Evolutionary conservation across 2,329 filamentous ascomycete genomes (phyloP), one percentile per base, ranked within the genome.

Genomic region (Pseudogymnoascus sp.): DNA sequence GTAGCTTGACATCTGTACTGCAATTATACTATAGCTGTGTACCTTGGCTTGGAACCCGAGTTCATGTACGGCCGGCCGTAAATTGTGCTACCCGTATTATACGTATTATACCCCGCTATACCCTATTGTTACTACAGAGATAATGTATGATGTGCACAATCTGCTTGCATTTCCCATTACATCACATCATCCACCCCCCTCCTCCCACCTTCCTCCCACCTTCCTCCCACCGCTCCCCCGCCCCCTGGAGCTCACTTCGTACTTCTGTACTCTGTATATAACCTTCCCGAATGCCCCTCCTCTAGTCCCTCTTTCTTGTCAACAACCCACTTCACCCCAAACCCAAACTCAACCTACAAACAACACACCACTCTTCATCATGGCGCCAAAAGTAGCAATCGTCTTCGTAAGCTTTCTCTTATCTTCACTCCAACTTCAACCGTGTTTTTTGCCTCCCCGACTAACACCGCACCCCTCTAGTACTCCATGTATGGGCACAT

Each of bases 401-500:
- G 86, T 96, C 77, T 96, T 86, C 78, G 90, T 93, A 83, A 71
- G 89, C 85, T 57, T 62, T 60, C 66, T 63, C 60, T 62, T 60
- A 45, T 64, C 62, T 64, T 39, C 36, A 62, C 45, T 34, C 62
- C 37, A 8, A 65, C 2, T 25, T 13, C 16, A 54, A n/a, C 8
- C n/a, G 13, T 4, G 14, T 43, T 21, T 19, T 61, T 36, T 8
- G 31, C 3, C 21, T 11, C 31, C 13, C 19, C 8, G 48, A n/a
- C 63, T 48, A 41, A 61, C 34, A 37, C 11, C n/a, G 36, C 63
- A 4, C 63, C 3, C 39, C 36, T 64, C 36, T 67, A 95, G 90
- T 96, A 96, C 81, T 96, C 92, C 70, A 90, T 92, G 85, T 96
- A 95, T 80, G 93, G 95, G 79, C 93, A 97, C 80, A 89, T 97